These are phyloP conservation scores for Gastrolobium bilobum DNA, from an alignment of 306 rosid species.

Conservation along the genomic window DNA sequence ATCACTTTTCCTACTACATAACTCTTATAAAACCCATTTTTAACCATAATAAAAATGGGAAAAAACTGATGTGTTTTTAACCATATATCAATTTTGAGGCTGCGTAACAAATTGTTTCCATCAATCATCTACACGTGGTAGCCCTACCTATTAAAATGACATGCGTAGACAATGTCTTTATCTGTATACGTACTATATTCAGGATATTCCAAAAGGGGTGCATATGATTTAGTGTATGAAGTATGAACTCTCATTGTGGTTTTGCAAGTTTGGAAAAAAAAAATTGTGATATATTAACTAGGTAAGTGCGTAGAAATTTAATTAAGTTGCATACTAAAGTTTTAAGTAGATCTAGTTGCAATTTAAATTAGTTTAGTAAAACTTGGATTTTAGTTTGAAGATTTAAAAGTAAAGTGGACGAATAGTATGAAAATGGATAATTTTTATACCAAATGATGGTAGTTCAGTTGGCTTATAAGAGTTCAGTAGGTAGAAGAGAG, in stretches of 20 bases:
- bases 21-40: no score
- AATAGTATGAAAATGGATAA: background rate
- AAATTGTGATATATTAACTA: background rate
- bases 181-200: constrained; percentile 32
- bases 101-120: constrained; percentile 47
- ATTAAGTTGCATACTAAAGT: background rate
- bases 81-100: constrained; percentile 44
- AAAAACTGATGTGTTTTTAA: constrained; percentile 42
- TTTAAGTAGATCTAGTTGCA: constrained; percentile 5
- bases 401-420: background rate
- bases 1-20: no score
- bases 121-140: constrained; percentile 48
- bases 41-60: background rate
- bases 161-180: constrained; percentile 47
- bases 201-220: constrained; percentile 41
- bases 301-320: background rate
- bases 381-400: background rate
- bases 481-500: no score
- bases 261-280: background rate
- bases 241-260: constrained; percentile 40
- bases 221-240: constrained; percentile 53
- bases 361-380: background rate
- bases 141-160: constrained; percentile 48
- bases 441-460: background rate
- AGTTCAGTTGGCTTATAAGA: no score